Evolutionary conservation across 2,329 filamentous ascomycete species (phyloP).

Genomic region (Alternaria triticimaculans): DNA sequence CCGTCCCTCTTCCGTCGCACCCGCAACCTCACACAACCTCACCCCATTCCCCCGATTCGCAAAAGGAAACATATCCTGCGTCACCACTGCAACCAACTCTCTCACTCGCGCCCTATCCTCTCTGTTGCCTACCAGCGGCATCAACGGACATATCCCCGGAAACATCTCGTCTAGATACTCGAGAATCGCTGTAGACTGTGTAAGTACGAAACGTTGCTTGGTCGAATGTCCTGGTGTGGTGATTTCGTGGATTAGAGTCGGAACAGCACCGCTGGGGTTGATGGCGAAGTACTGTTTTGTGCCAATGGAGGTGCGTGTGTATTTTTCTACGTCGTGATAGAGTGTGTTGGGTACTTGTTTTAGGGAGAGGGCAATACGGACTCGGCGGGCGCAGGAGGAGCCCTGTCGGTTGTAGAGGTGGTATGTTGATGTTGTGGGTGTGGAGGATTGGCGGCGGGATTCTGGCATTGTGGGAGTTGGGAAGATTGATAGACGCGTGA

Average conservation of each 20-base stretch:
- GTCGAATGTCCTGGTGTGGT: conserved; percentile 53
- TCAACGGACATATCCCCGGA: not conserved
- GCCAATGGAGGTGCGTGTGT: conserved; percentile 51
- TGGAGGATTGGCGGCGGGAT: not conserved
- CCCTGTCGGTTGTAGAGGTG: conserved; percentile 66
- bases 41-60: conserved; percentile 64
- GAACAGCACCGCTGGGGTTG: conserved; percentile 56
- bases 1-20: conserved; percentile 32
- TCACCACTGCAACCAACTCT: conserved; percentile 62
- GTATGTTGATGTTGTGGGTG: not conserved
- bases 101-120: conserved; percentile 59
- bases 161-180: not conserved
- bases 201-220: not conserved
- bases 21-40: conserved; percentile 52
- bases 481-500: not conserved
- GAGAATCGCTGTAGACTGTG: not conserved
- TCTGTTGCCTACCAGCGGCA: conserved; percentile 50
- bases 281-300: conserved; percentile 59
- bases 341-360: conserved; percentile 53
- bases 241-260: conserved; percentile 43
- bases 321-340: conserved; percentile 62
- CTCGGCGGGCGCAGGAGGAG: conserved; percentile 67
- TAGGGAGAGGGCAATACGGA: conserved; percentile 65
- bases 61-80: conserved; percentile 65
- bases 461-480: not conserved